Conservation (phyloP, 495 filamentous ascomycete genomes). For the Podospora conica region DNA sequence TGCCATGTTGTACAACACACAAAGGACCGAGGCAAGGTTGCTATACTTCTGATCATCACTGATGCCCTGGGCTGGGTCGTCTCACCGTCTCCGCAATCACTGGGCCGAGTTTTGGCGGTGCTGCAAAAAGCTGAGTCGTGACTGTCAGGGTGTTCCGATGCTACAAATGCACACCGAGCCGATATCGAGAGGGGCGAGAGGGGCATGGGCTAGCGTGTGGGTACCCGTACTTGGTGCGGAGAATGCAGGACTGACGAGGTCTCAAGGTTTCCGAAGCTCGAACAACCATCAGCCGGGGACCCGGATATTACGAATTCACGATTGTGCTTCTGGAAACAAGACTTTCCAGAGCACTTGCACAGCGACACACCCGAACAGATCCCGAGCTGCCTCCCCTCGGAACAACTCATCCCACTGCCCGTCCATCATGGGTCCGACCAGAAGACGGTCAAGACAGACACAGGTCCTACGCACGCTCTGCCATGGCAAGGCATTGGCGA, state of each 20-base stretch:
- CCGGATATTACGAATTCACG: slow-evolving; percentile 13
- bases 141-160: not conserved
- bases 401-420: not conserved
- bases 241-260: not conserved
- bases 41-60: not conserved
- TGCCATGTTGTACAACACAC: not conserved
- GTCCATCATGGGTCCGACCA: not conserved
- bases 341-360: not conserved
- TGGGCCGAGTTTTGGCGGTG: not conserved
- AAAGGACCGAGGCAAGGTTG: not conserved
- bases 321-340: slow-evolving; percentile 6
- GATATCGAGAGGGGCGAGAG: not conserved
- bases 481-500: not conserved
- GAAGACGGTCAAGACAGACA: not conserved
- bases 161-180: not conserved
- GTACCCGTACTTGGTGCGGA: not conserved
- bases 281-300: slow-evolving; percentile 9
- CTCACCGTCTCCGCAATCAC: not conserved
- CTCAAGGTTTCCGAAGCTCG: not conserved
- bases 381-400: not conserved
- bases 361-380: not conserved
- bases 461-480: not conserved
- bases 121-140: slow-evolving; percentile 4
- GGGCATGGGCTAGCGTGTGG: not conserved
- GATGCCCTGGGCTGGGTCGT: not conserved